Conservation (phyloP, 1,284 basidiomycete species). For the Heliocybe sulcata region DNA sequence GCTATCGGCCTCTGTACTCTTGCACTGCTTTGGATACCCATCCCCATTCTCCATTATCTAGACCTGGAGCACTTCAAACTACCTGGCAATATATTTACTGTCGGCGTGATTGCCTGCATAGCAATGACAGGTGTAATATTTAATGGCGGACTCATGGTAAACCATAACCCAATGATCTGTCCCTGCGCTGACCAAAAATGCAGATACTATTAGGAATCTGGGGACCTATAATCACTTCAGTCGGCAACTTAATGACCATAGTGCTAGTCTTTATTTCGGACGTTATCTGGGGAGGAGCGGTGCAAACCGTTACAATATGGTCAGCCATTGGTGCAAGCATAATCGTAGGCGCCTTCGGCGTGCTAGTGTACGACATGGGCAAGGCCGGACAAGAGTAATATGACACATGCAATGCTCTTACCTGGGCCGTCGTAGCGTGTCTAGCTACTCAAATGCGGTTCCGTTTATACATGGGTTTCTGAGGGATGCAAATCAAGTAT, state of each 20-base stretch:
- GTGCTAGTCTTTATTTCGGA: slow-evolving; percentile 75
- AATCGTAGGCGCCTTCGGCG: slow-evolving; percentile 67
- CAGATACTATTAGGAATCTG: slow-evolving; percentile 73
- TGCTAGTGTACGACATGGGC: slow-evolving; percentile 67
- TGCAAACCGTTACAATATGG: slow-evolving; percentile 51
- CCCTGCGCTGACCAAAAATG: slow-evolving; percentile 6
- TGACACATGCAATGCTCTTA: not conserved
- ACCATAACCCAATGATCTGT: slow-evolving; percentile 10
- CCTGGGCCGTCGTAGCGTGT: too few relatives aligned
- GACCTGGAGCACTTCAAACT: slow-evolving; percentile 53
- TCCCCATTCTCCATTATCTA: slow-evolving; percentile 60
- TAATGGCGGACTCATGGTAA: slow-evolving; percentile 74
- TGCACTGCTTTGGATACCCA: slow-evolving; percentile 58
- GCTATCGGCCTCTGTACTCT: slow-evolving; percentile 62
- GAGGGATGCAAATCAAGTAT: too few relatives aligned
- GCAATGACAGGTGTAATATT: slow-evolving; percentile 61
- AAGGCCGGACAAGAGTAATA: slow-evolving; percentile 12
- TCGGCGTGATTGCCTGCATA: slow-evolving; percentile 51
- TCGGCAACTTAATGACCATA: slow-evolving; percentile 79
- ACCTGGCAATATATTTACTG: slow-evolving; percentile 38
- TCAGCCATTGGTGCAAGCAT: slow-evolving; percentile 59
- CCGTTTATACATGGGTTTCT: too few relatives aligned
- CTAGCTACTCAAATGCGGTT: too few relatives aligned
- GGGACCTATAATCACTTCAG: slow-evolving; percentile 82
- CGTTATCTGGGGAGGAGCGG: slow-evolving; percentile 50